These are phyloP conservation scores for Phlebiopsis flavidoalba DNA, from an alignment of 768 basidiomycete genomes.

Conservation along the genomic window DNA sequence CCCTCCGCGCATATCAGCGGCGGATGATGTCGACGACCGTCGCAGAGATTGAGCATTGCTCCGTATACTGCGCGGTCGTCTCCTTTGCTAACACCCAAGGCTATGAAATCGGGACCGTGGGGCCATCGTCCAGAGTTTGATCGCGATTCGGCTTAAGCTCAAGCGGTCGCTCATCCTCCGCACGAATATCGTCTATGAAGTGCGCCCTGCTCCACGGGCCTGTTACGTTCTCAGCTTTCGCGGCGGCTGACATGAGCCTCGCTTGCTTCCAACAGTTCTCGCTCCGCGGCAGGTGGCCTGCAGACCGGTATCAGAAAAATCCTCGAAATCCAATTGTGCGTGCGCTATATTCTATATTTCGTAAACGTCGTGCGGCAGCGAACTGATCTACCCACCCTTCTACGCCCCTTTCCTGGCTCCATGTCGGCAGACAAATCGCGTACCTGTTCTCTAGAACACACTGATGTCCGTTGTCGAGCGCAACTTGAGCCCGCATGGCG, in stretches of 20 bases:
- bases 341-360: background rate
- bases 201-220: slow-evolving; percentile 20
- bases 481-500: slow-evolving; percentile 76
- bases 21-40: slow-evolving; percentile 63
- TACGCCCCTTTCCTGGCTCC: background rate
- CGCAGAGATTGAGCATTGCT: slow-evolving; percentile 61
- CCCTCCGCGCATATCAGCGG: slow-evolving; percentile 71
- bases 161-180: slow-evolving; percentile 52
- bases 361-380: background rate
- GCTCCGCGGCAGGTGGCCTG: slow-evolving; percentile 73
- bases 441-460: slow-evolving; percentile 67
- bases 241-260: background rate
- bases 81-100: slow-evolving; percentile 57
- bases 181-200: slow-evolving; percentile 64
- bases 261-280: slow-evolving; percentile 50
- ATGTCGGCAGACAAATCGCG: slow-evolving; percentile 51
- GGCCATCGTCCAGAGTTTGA: slow-evolving; percentile 56
- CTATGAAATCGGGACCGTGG: slow-evolving; percentile 42
- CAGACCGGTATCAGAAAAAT: slow-evolving; percentile 69
- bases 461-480: slow-evolving; percentile 68
- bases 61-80: slow-evolving; percentile 71
- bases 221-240: background rate
- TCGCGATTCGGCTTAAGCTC: slow-evolving; percentile 73
- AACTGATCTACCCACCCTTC: background rate
- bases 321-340: slow-evolving; percentile 63